These are phyloP conservation scores for Nannochloropsis gaditana DNA, from an alignment of 108 stramenopile species.

Conservation along the genomic window DNA sequence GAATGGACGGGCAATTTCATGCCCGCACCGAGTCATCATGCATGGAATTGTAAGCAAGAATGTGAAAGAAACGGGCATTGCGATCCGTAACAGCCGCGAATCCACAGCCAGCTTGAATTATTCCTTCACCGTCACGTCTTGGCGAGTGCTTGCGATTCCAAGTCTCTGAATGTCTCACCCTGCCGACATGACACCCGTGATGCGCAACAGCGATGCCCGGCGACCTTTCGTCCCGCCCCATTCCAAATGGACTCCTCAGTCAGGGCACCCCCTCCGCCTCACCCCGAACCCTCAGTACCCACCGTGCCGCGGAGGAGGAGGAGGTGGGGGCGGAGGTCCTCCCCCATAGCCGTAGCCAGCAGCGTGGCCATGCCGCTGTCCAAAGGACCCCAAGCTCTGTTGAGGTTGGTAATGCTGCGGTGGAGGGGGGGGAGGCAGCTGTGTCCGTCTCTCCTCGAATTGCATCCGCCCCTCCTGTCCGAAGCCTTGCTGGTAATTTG, in stretches of 20 bases:
- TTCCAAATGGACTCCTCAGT: too few species aligned
- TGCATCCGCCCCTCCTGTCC: not conserved
- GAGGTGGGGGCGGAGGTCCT: not conserved
- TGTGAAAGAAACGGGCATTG: too few species aligned
- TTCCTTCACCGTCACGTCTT: too few species aligned
- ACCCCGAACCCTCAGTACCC: not conserved
- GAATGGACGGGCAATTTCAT: too few species aligned
- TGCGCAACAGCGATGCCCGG: too few species aligned
- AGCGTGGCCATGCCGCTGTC: not conserved
- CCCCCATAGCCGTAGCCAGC: not conserved
- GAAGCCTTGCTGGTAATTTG: not conserved
- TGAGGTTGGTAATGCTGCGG: not conserved
- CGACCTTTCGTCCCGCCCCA: not conserved
- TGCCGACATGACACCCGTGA: too few species aligned
- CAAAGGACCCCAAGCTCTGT: not conserved
- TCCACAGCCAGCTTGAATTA: too few species aligned
- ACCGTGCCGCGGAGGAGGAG: not conserved
- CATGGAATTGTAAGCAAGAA: too few species aligned
- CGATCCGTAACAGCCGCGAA: too few species aligned
- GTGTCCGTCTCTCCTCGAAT: not conserved
- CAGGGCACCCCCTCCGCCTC: not conserved
- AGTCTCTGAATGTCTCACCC: too few species aligned
- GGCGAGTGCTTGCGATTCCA: too few species aligned
- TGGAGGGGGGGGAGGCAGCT: not conserved
- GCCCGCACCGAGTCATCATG: too few species aligned